Evolutionary conservation across 768 basidiomycete genomes (phyloP).

Genomic region (Boletus sensibilis): DNA sequence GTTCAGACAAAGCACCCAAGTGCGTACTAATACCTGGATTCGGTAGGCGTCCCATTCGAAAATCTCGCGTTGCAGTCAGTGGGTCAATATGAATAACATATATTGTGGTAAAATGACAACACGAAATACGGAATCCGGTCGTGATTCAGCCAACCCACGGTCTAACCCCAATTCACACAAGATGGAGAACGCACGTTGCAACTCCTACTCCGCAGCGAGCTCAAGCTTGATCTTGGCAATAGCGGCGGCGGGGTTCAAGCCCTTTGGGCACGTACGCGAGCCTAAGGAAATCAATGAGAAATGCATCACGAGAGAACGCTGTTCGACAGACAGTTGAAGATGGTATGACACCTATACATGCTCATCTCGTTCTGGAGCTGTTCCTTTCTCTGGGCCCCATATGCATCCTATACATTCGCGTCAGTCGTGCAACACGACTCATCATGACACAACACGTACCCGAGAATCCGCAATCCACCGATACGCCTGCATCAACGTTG

Average conservation of each 20-base stretch:
- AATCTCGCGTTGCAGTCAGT: neutral
- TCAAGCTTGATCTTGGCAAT: constrained; percentile 94
- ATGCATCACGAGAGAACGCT: neutral
- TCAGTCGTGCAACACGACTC: neutral
- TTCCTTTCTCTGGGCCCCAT: constrained; percentile 80
- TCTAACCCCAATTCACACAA: neutral
- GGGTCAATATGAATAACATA: neutral
- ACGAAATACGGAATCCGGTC: neutral
- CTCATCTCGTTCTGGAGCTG: constrained; percentile 94
- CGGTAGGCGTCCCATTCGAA: neutral
- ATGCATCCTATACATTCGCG: constrained; percentile 55
- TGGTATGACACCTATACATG: constrained; percentile 97
- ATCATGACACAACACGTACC: constrained; percentile 42
- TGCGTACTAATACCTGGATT: no score
- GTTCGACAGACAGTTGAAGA: constrained; percentile 80
- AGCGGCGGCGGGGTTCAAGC: constrained; percentile 87
- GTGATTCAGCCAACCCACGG: neutral
- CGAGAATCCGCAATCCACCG: constrained; percentile 98
- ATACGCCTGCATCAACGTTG: constrained; percentile 95
- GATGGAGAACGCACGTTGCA: no score
- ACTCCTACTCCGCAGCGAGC: constrained; percentile 65
- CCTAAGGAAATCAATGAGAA: constrained; percentile 39
- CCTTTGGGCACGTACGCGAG: constrained; percentile 96
- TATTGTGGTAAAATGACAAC: neutral
- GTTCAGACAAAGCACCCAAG: neutral